These are phyloP conservation scores for Ceratocystis lukuohia DNA, from an alignment of 2,329 filamentous ascomycete genomes.

Conservation along the genomic window DNA sequence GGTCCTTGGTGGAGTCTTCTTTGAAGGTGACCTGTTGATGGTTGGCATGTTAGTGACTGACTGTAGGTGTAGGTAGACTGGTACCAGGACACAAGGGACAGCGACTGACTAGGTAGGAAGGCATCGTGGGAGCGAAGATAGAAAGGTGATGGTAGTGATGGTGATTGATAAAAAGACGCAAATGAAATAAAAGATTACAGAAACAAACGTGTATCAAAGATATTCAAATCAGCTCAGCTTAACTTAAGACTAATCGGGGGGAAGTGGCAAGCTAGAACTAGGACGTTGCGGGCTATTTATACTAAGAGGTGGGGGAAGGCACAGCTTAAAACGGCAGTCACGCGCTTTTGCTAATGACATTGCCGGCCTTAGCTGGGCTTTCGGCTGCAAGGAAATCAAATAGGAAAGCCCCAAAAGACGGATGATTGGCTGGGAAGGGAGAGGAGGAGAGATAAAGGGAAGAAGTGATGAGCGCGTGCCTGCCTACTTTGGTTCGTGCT, in stretches of 20 bases:
- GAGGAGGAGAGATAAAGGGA: too few species aligned
- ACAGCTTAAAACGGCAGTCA: conserved; percentile 8
- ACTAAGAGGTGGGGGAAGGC: too few species aligned
- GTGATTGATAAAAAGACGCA: not conserved
- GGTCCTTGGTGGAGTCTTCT: conserved; percentile 47
- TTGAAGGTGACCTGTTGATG: conserved; percentile 69
- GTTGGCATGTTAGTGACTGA: not conserved
- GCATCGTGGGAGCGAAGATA: conserved; percentile 31
- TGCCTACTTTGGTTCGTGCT: not conserved
- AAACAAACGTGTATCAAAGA: too few species aligned
- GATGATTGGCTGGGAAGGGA: not conserved
- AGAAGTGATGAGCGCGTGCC: not conserved
- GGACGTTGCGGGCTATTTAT: too few species aligned
- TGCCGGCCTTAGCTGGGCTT: too few species aligned
- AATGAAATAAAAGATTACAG: not conserved
- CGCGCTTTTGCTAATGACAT: not conserved
- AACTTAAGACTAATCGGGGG: too few species aligned
- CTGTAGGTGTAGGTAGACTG: conserved; percentile 19
- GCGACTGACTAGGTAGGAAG: conserved; percentile 41
- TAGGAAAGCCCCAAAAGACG: not conserved
- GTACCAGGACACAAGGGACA: not conserved
- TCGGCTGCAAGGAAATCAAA: too few species aligned
- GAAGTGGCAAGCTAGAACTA: too few species aligned
- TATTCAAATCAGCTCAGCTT: too few species aligned
- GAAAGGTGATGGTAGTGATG: not conserved